These are phyloP conservation scores for Pyrenophora graminea DNA, from an alignment of 2,329 filamentous ascomycete genomes.

Conservation along the genomic window DNA sequence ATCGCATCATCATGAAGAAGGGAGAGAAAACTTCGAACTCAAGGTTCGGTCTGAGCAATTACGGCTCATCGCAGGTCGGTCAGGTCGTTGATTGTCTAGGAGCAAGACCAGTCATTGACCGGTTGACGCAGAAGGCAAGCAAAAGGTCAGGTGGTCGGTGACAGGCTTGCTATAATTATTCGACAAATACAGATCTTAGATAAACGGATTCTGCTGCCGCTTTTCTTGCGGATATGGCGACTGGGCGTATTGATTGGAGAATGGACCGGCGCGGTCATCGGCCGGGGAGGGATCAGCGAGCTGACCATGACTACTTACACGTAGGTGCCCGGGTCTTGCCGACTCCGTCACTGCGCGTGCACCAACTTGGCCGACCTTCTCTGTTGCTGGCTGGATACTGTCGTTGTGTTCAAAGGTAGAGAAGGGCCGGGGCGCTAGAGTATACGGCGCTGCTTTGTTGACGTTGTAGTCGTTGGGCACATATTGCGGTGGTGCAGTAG, in stretches of 20 bases:
- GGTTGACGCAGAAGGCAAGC: conserved; percentile 50
- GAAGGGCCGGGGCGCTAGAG: conserved; percentile 50
- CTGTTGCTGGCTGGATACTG: conserved; percentile 33
- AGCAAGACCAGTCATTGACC: conserved; percentile 17
- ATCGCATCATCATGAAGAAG: conserved; percentile 37
- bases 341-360: conserved; percentile 50
- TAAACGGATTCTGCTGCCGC: conserved; percentile 46
- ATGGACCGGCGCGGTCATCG: conserved; percentile 43
- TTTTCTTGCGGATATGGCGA: conserved; percentile 27
- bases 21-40: conserved; percentile 43
- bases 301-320: conserved; percentile 52
- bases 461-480: conserved; percentile 49
- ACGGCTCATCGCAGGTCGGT: conserved; percentile 46
- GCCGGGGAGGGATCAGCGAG: conserved; percentile 50
- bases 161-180: neutral
- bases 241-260: conserved; percentile 29
- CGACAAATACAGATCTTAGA: conserved; percentile 40
- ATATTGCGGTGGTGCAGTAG: conserved; percentile 48
- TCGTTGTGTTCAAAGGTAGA: conserved; percentile 47
- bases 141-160: conserved; percentile 52
- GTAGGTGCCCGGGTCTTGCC: conserved; percentile 50
- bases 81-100: conserved; percentile 19
- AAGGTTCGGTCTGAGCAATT: conserved; percentile 51
- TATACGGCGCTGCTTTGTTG: conserved; percentile 54
- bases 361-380: conserved; percentile 52